A percentile compares a stretch with the other conserved stretches of the same genome.
phyloP scores from a whole-genome alignment of 2,329 filamentous ascomycete genomes.

The Dactylellina sp. region DNA sequence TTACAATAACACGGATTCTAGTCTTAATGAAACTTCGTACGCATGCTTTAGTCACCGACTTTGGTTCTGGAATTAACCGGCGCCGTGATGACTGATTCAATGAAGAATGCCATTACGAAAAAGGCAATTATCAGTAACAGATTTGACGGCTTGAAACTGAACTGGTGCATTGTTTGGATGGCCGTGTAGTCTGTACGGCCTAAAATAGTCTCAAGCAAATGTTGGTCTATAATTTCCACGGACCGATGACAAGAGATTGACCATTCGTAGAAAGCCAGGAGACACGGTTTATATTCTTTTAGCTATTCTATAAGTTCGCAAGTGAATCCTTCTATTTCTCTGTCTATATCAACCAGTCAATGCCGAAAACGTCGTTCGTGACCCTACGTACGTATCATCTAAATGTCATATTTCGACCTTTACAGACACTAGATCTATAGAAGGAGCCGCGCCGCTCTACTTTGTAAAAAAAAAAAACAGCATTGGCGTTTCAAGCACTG shows the following conservation, averaged over 20 bases:
- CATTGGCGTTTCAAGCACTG: too few species aligned
- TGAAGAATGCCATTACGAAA: constrained; percentile 5
- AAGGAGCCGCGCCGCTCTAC: too few species aligned
- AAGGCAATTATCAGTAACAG: constrained; percentile 15
- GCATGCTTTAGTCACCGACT: constrained; percentile 11
- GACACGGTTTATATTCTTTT: too few species aligned
- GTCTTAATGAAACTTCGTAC: constrained; percentile 26
- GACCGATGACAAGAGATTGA: too few species aligned
- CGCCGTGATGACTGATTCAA: constrained; percentile 8
- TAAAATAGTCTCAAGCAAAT: background rate
- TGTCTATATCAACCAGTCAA: too few species aligned
- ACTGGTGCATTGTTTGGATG: constrained; percentile 4
- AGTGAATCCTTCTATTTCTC: too few species aligned
- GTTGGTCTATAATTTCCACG: too few species aligned
- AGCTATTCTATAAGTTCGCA: too few species aligned
- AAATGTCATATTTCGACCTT: constrained; percentile 1
- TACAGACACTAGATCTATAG: background rate
- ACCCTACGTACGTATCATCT: background rate
- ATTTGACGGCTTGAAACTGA: background rate
- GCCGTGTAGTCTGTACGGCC: too few species aligned
- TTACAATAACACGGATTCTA: constrained; percentile 13
- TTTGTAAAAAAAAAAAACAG: too few species aligned
- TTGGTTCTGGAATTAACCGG: constrained; percentile 21
- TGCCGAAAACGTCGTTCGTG: too few species aligned
- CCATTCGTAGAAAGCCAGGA: too few species aligned